Evolutionary conservation across 179 eudicot species (phyloP).

Genomic region (Heliamphora pulchella): DNA sequence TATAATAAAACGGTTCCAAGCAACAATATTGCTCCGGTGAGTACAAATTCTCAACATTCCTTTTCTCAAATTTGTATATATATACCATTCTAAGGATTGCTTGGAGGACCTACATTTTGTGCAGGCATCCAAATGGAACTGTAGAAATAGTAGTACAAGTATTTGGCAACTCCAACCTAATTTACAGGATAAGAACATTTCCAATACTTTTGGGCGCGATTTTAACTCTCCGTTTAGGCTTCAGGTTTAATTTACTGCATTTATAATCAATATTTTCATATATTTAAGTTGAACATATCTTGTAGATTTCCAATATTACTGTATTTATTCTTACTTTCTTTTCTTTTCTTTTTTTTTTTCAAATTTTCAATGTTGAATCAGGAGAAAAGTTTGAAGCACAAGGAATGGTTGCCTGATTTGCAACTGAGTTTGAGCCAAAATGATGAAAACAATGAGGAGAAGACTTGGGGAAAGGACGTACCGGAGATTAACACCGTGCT

Average conservation of each 20-base stretch:
- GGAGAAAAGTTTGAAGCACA: conserved; percentile 22
- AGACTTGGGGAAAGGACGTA: conserved; percentile 6
- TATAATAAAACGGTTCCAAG: neutral
- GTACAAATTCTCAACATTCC: neutral
- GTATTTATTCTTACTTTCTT: neutral
- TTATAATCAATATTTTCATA: neutral
- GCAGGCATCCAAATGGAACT: conserved; percentile 11
- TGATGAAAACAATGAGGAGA: conserved; percentile 18
- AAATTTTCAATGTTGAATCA: conserved; percentile 19
- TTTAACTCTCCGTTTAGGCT: conserved; percentile 14
- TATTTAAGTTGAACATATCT: neutral
- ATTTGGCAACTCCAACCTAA: neutral
- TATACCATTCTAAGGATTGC: neutral
- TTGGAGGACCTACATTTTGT: neutral
- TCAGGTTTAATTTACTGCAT: conserved; percentile 15
- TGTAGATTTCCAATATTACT: neutral
- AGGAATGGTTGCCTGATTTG: conserved; percentile 31
- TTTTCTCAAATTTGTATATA: neutral
- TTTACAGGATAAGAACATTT: neutral
- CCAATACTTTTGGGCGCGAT: neutral
- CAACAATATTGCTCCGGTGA: neutral
- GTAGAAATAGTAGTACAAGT: conserved; percentile 1
- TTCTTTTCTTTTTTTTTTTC: neutral
- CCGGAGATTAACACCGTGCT: conserved; percentile 37
- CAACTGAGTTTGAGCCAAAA: conserved; percentile 33